phyloP scores from a whole-genome alignment of 2,329 filamentous ascomycete species.

The Botrytis elliptica region DNA sequence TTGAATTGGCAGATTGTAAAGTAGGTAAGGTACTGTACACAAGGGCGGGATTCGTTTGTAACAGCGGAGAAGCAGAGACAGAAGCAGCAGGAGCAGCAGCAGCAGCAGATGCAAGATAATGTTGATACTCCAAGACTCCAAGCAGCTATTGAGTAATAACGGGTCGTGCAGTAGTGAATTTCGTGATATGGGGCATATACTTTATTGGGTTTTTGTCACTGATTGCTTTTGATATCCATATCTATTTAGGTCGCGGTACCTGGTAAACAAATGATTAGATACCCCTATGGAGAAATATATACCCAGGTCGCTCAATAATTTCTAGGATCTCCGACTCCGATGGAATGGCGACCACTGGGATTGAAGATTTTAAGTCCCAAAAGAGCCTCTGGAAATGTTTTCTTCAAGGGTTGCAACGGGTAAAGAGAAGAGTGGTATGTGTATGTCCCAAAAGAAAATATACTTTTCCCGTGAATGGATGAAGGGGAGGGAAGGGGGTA shows the following conservation, averaged over 20 bases:
- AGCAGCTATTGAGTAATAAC: background rate
- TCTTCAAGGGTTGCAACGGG: background rate
- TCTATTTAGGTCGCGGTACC: background rate
- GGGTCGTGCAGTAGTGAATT: conserved; percentile 4
- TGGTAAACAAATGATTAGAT: background rate
- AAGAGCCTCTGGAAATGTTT: background rate
- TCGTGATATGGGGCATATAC: conserved; percentile 1
- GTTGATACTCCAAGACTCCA: background rate
- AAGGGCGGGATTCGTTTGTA: background rate
- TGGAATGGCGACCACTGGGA: background rate
- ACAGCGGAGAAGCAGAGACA: background rate
- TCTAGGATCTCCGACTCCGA: background rate
- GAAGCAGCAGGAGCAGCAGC: background rate
- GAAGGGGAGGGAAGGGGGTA: background rate
- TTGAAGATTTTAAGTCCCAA: background rate
- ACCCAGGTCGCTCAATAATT: background rate
- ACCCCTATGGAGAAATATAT: background rate
- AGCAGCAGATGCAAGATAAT: background rate
- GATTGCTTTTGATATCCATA: background rate
- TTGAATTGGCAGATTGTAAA: background rate
- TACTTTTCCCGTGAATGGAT: background rate
- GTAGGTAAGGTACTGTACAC: background rate
- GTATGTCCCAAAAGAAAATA: background rate
- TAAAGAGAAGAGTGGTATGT: background rate
- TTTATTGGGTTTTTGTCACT: conserved; percentile 6